Conservation (phyloP, 2,329 filamentous ascomycete species). For the Pseudogymnoascus sp. region DNA sequence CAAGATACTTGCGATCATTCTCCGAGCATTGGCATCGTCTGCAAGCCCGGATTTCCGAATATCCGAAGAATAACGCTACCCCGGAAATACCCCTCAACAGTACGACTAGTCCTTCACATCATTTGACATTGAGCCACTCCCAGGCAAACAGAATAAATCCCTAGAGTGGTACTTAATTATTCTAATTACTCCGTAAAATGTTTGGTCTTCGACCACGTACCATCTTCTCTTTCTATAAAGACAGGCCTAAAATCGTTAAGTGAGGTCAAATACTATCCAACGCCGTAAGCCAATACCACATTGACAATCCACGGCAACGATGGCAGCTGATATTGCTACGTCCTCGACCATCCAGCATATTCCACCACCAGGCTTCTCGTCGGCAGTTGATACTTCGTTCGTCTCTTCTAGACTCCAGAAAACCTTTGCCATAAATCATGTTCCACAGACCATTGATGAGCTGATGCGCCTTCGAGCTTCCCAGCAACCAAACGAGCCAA, state of each 20-base stretch:
- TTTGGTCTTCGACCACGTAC: background rate
- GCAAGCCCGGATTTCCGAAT: background rate
- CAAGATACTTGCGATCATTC: background rate
- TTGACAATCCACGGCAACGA: background rate
- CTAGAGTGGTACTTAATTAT: background rate
- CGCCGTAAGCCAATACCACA: background rate
- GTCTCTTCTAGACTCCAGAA: background rate
- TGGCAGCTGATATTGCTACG: background rate
- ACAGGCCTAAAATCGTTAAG: background rate
- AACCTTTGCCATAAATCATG: background rate
- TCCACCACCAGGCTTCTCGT: background rate
- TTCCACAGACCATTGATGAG: constrained; percentile 17
- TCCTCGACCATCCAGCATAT: background rate
- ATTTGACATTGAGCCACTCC: background rate
- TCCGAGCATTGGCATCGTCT: background rate
- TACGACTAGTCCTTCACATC: background rate
- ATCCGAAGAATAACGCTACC: background rate
- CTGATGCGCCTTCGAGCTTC: constrained; percentile 16
- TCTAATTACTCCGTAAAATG: background rate
- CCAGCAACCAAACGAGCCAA: constrained; percentile 10
- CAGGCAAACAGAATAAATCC: background rate
- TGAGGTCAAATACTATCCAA: background rate
- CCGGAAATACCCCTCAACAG: background rate
- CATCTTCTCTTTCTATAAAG: background rate
- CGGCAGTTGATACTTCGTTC: background rate